These are phyloP conservation scores for Fimicolochytrium jonesii DNA, from an alignment of 192 early-diverging fungal genomes.

Conservation along the genomic window DNA sequence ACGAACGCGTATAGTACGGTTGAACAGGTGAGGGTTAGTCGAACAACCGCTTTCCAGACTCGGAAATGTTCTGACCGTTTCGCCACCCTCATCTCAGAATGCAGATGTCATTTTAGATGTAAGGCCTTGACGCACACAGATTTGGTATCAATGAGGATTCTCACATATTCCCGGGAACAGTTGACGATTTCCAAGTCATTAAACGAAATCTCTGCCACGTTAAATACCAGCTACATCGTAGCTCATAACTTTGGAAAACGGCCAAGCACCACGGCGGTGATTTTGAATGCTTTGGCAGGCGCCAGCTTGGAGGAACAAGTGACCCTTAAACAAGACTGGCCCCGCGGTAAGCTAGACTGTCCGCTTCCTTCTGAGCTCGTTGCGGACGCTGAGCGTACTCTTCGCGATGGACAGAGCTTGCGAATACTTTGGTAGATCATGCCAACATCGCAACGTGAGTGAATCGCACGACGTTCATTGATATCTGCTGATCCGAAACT, in stretches of 20 bases:
- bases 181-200: too few relatives aligned
- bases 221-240: background rate
- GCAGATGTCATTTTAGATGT: conserved; percentile 7
- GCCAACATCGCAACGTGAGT: background rate
- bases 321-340: background rate
- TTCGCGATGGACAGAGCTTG: too few relatives aligned
- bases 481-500: background rate
- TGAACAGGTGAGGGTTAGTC: too few relatives aligned
- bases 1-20: conserved; percentile 7
- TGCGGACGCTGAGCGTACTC: too few relatives aligned
- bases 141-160: too few relatives aligned
- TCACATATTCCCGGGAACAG: too few relatives aligned
- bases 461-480: background rate
- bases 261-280: background rate
- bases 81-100: too few relatives aligned
- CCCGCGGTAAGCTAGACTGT: background rate
- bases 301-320: background rate
- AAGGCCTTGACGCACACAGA: background rate
- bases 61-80: too few relatives aligned
- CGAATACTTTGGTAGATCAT: background rate
- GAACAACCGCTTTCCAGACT: too few relatives aligned
- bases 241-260: conserved; percentile 3
- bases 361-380: background rate
- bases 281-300: background rate
- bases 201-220: too few relatives aligned